These are phyloP conservation scores for Cadophora sp. DNA, from an alignment of 2,329 filamentous ascomycete genomes.

Conservation along the genomic window DNA sequence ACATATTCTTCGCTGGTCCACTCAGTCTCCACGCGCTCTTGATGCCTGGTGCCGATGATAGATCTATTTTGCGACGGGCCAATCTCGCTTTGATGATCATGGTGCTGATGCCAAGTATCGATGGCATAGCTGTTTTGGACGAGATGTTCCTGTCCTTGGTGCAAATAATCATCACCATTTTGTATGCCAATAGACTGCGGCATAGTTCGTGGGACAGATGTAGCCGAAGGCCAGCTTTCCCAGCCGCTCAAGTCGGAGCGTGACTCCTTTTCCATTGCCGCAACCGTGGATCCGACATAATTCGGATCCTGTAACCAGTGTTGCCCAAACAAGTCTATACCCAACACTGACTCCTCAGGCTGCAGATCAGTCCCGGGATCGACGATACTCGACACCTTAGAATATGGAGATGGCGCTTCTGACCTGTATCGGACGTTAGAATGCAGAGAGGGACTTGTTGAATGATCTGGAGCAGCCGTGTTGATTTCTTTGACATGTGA, in stretches of 20 bases:
- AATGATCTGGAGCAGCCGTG: not conserved
- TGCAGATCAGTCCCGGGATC: not conserved
- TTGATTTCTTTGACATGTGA: not conserved
- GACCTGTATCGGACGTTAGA: slow-evolving; percentile 6
- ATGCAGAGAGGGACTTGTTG: not conserved
- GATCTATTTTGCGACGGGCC: too few relatives aligned
- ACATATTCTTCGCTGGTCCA: slow-evolving; percentile 41
- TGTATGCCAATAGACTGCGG: not conserved
- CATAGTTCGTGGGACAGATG: slow-evolving; percentile 2
- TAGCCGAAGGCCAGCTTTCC: not conserved
- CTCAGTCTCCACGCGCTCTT: too few relatives aligned
- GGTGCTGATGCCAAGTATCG: not conserved
- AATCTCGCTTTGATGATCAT: slow-evolving; percentile 48
- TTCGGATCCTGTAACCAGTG: slow-evolving; percentile 16
- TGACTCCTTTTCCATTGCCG: slow-evolving; percentile 12
- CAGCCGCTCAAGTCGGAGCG: not conserved
- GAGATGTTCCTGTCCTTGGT: too few relatives aligned
- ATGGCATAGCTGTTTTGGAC: too few relatives aligned
- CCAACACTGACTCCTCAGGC: not conserved
- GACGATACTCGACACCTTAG: not conserved
- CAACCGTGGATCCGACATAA: slow-evolving; percentile 15
- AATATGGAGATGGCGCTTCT: slow-evolving; percentile 6
- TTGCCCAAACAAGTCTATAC: slow-evolving; percentile 5
- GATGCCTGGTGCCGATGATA: too few relatives aligned
- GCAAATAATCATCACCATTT: not conserved